phyloP scores from a whole-genome alignment of 139 green algal genomes.

The Yamagishiella unicocca region DNA sequence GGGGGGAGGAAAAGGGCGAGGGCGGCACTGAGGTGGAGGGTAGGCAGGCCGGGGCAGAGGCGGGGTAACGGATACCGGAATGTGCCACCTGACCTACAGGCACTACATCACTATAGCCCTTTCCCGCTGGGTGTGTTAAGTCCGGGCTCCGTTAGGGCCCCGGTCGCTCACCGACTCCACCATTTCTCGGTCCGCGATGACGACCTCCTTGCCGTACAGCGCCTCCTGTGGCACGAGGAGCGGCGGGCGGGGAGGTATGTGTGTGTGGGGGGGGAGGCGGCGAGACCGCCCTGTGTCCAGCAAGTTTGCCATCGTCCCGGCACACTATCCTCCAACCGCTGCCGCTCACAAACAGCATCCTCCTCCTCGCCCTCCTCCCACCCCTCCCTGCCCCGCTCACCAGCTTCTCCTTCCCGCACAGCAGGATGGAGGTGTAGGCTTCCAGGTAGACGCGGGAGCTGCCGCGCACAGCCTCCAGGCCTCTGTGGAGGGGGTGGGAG shows the following conservation, averaged over 20 bases:
- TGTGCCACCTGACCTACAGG: too few species aligned
- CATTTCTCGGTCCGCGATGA: constrained; percentile 94
- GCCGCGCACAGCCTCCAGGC: constrained; percentile 86
- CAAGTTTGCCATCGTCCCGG: neutral
- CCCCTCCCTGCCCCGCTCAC: constrained; percentile 58
- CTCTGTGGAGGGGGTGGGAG: constrained; percentile 62
- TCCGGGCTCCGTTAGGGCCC: too few species aligned
- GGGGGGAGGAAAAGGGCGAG: neutral
- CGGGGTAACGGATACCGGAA: too few species aligned
- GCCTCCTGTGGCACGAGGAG: constrained; percentile 78
- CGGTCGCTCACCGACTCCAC: constrained; percentile 87
- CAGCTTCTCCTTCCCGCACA: constrained; percentile 88
- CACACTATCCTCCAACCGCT: neutral
- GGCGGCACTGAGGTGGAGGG: neutral
- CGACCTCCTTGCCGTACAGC: constrained; percentile 93
- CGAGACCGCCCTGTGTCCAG: neutral
- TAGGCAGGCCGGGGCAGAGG: too few species aligned
- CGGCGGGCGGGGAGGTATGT: neutral
- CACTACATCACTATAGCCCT: too few species aligned
- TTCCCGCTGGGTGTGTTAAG: too few species aligned
- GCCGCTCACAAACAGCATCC: neutral
- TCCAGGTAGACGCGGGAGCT: constrained; percentile 93
- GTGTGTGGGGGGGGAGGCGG: neutral
- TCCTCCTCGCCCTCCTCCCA: neutral
- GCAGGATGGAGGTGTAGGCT: constrained; percentile 96